Evolutionary conservation across 257 asterid genomes (phyloP).

Genomic region (Gynochthodes officinalis): DNA sequence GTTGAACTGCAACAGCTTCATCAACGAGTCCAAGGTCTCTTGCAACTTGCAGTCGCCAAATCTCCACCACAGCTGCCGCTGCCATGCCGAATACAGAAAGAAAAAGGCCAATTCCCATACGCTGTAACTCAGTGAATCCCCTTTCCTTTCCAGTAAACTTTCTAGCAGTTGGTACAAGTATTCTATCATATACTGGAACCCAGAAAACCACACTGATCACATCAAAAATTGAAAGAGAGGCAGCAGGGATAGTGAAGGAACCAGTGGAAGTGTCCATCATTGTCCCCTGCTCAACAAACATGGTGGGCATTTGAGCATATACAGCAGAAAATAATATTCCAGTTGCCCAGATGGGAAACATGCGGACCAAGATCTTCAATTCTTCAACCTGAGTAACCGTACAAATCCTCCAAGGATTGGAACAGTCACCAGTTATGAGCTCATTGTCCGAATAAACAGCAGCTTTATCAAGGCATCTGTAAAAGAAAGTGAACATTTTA

Average conservation of each 20-base stretch:
- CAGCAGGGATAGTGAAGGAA: conserved; percentile 84
- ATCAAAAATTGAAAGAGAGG: conserved; percentile 78
- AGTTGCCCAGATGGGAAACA: conserved; percentile 95
- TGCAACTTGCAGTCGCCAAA: no score
- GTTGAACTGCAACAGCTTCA: no score
- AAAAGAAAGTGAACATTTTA: conserved; percentile 5
- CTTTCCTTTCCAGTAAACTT: conserved; percentile 61
- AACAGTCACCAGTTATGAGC: conserved; percentile 43
- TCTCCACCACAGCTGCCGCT: no score
- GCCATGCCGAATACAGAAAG: no score
- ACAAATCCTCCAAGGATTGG: conserved; percentile 80
- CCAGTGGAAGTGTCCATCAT: conserved; percentile 82
- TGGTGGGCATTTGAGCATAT: conserved; percentile 82
- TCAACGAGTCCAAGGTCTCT: no score
- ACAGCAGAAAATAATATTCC: conserved; percentile 88
- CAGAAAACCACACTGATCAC: conserved; percentile 77
- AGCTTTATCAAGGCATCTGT: conserved; percentile 91
- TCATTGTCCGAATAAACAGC: conserved; percentile 54
- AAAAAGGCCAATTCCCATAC: conserved; percentile 87
- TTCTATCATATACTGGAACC: conserved; percentile 77
- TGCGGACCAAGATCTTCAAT: conserved; percentile 71
- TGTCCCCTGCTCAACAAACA: conserved; percentile 96
- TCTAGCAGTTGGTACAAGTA: conserved; percentile 73
- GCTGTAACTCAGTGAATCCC: conserved; percentile 72
- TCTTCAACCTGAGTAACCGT: conserved; percentile 92